These are phyloP conservation scores for Pholiota adiposa DNA, from an alignment of 1,284 basidiomycete genomes.

Conservation along the genomic window DNA sequence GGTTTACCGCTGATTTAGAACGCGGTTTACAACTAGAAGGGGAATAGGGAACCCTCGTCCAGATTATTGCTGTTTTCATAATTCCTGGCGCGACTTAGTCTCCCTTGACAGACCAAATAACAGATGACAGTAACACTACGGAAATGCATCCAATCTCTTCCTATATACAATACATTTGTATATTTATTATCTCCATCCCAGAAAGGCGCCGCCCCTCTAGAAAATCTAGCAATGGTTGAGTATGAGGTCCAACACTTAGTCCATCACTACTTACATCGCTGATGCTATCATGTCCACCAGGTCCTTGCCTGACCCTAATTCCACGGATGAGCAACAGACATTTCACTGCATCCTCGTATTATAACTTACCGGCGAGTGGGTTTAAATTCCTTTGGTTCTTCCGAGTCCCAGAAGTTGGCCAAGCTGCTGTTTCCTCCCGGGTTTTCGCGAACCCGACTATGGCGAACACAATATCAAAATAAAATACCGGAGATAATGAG, in stretches of 20 bases:
- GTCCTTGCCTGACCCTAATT: constrained; percentile 61
- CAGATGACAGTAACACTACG: too few species aligned
- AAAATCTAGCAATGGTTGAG: not conserved
- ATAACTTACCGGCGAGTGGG: constrained; percentile 63
- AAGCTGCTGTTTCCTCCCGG: constrained; percentile 56
- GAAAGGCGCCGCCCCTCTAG: not conserved
- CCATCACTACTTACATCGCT: constrained; percentile 47
- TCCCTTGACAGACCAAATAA: too few species aligned
- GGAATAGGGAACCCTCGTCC: too few species aligned
- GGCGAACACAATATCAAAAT: not conserved
- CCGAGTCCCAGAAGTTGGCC: constrained; percentile 51
- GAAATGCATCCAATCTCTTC: too few species aligned
- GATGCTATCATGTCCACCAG: constrained; percentile 67
- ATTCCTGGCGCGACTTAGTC: too few species aligned
- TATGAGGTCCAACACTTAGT: too few species aligned
- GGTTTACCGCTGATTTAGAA: too few species aligned
- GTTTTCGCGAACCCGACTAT: constrained; percentile 56
- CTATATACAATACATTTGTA: too few species aligned
- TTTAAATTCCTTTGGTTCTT: constrained; percentile 52
- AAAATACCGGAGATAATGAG: not conserved
- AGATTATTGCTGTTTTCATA: too few species aligned
- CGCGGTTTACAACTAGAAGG: too few species aligned
- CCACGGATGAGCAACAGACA: not conserved
- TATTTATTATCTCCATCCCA: too few species aligned
- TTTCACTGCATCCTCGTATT: not conserved